Conservation (phyloP, 2,329 filamentous ascomycete species). For the Cercospora citrullina region DNA sequence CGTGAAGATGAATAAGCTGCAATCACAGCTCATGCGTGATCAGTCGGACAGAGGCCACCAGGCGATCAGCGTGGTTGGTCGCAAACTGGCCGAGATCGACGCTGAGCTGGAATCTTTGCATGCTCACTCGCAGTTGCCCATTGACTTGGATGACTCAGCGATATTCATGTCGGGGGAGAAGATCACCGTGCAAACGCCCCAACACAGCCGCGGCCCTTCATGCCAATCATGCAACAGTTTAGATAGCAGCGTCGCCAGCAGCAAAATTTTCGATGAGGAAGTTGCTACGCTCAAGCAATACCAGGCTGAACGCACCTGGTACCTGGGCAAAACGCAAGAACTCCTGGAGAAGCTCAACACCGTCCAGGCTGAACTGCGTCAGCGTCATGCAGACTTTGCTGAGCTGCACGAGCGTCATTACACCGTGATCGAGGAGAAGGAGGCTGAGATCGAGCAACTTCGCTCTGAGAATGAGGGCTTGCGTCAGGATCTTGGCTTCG, state of each 20-base stretch:
- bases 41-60: constrained; percentile 27
- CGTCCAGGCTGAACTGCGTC: constrained; percentile 36
- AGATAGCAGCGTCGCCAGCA: constrained; percentile 14
- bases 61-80: constrained; percentile 30
- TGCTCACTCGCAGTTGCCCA: constrained; percentile 28
- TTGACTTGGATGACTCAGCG: constrained; percentile 35
- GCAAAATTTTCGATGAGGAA: constrained; percentile 18
- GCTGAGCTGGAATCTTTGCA: constrained; percentile 34
- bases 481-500: constrained; percentile 41
- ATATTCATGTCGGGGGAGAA: constrained; percentile 34
- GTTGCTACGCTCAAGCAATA: constrained; percentile 24
- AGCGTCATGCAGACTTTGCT: constrained; percentile 38
- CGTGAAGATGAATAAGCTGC: constrained; percentile 41
- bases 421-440: constrained; percentile 35
- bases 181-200: constrained; percentile 10
- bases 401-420: constrained; percentile 36
- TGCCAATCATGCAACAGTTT: constrained; percentile 15
- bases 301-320: constrained; percentile 29
- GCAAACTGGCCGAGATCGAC: constrained; percentile 39
- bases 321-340: constrained; percentile 35
- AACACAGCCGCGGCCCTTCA: constrained; percentile 19
- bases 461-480: constrained; percentile 43
- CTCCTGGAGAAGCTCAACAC: constrained; percentile 35
- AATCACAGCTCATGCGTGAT: constrained; percentile 39
- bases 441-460: constrained; percentile 36